A percentile compares a stretch with the other conserved stretches of the same genome.
Conservation (phyloP, 164 flowering plant genomes). For the Platanus orientalis region DNA sequence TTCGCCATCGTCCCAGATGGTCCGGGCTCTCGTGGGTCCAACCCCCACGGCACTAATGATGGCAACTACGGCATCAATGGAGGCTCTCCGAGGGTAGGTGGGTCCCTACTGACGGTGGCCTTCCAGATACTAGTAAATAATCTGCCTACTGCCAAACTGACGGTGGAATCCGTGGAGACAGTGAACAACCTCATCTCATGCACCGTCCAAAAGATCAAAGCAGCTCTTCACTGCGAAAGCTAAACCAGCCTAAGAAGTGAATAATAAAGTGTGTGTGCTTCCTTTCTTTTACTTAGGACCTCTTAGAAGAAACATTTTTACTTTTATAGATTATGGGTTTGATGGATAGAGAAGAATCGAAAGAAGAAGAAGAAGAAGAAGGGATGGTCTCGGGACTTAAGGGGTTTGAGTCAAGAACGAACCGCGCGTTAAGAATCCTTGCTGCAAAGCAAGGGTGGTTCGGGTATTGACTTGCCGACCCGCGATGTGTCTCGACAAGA, state of each 20-base stretch:
- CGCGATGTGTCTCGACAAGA: slow-evolving; percentile 10
- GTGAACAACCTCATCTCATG: slow-evolving; percentile 92
- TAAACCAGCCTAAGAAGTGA: too few relatives aligned
- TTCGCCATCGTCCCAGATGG: slow-evolving; percentile 88
- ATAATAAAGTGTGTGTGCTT: too few relatives aligned
- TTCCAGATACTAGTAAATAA: slow-evolving; percentile 92
- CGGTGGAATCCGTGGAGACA: slow-evolving; percentile 94
- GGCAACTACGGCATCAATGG: too few relatives aligned
- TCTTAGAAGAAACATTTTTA: too few relatives aligned
- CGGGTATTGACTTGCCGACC: slow-evolving; percentile 95
- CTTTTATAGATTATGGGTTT: too few relatives aligned
- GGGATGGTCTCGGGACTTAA: neutral
- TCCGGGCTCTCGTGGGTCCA: slow-evolving; percentile 33
- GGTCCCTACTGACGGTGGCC: slow-evolving; percentile 88
- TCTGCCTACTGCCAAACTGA: slow-evolving; percentile 89
- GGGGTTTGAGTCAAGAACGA: slow-evolving; percentile 99
- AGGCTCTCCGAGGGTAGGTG: slow-evolving; percentile 32
- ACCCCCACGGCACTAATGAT: slow-evolving; percentile 1
- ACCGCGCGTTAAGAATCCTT: slow-evolving; percentile 66
- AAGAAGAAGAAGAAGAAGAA: neutral
- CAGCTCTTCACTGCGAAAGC: slow-evolving; percentile 82
- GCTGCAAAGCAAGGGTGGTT: slow-evolving; percentile 87
- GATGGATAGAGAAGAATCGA: neutral
- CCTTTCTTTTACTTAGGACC: too few relatives aligned
- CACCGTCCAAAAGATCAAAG: slow-evolving; percentile 94